Conservation (phyloP, 345 rosid species). For the Populus euphratica region DNA sequence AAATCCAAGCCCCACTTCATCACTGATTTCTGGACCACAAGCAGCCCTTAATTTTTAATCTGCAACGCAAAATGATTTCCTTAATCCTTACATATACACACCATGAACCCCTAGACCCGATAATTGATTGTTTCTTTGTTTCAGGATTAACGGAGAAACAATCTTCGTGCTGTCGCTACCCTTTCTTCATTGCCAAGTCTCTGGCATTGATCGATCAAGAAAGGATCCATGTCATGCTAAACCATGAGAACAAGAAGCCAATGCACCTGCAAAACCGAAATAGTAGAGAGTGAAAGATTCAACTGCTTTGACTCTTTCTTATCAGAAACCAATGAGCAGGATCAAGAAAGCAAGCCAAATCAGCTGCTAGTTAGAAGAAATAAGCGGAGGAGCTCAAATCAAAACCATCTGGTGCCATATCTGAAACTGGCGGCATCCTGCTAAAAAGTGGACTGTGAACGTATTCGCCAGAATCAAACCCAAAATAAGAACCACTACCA, state of each 20-base stretch:
- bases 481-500: constrained; percentile 28
- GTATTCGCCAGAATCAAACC: constrained; percentile 48
- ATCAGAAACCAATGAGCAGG: background rate
- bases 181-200: background rate
- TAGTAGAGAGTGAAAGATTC: background rate
- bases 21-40: background rate
- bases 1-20: background rate
- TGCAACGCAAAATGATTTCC: background rate
- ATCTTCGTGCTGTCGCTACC: background rate
- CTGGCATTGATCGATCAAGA: background rate
- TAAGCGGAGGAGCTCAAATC: constrained; percentile 53
- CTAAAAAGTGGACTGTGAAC: constrained; percentile 83
- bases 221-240: background rate
- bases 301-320: background rate
- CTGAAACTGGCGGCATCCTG: constrained; percentile 81
- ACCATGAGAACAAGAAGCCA: background rate
- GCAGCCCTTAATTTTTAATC: background rate
- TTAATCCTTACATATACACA: background rate
- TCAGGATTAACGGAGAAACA: background rate
- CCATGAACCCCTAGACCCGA: background rate
- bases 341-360: background rate
- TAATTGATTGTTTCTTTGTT: background rate
- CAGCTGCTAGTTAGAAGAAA: constrained; percentile 17
- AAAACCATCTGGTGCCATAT: constrained; percentile 50
- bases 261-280: background rate